Evolutionary conservation across 139 green algal species (phyloP), one percentile per base, ranked within the genome.

Genomic region (Micromonas commoda): DNA sequence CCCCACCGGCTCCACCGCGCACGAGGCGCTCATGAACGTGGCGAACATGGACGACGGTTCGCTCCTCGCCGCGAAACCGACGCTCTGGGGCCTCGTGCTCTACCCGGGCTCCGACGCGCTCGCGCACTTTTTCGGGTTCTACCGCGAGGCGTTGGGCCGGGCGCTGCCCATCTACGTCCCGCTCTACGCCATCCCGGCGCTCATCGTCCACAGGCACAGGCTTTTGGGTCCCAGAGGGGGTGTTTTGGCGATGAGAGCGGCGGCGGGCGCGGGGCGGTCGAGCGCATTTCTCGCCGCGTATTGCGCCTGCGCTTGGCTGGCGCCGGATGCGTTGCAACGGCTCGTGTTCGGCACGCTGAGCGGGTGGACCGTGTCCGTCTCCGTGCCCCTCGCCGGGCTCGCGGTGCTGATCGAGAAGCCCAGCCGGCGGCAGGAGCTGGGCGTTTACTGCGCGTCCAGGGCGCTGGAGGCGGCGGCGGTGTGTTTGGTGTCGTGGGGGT

Each of bases 341-440:
- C 9, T 38, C 9, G 29, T 77, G 67, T 24, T 20, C 5, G 29
- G 16, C 9, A 63, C 21, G 6, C 2, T 29, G 28, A 29, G n/a
- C 20, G 3, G 19, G 35, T 29, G 37, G 26, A 53, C 68, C 0
- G 19, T 75, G 23, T 3, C 28, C 5, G 31, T 82, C 72, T 76
- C 81, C 24, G 13, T 78, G 28, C 84, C 71, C 57, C 38, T 85
- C 9, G 83, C 80, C 0, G 88, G 92, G 1, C 80, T 94, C 39
- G 88, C 90, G 0, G 87, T 85, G 5, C 81, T 98, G 54, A 66
- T 93, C 52, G 94, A 98, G 86, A 97, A 97, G 86, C 96, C 96
- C 83, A 84, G 72, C 28, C 86, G 94, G 20, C 88, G 94, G 71
- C 96, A 97, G 92, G 94, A 98, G 86, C 89, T 98, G 52, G 92